Evolutionary conservation across 106 monocot species (phyloP), one percentile per base, ranked within the genome.

Genomic region (Xerophyta viscosa): DNA sequence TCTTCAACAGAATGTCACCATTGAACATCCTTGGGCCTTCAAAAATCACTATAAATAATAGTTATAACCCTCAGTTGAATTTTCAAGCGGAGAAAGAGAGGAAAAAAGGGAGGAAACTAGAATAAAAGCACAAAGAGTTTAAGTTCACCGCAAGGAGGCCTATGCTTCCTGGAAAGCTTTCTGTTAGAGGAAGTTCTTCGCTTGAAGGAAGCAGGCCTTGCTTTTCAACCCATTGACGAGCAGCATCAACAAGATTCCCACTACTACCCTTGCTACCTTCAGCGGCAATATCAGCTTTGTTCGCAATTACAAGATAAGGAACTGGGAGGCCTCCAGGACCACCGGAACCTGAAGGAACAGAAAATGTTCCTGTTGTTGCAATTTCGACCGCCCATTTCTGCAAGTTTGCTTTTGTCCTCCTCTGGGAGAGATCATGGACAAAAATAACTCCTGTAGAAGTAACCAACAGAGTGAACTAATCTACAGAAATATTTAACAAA

Each of bases 161-260:
- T 47, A 63, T 66, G 46, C 64, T 78, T 27, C 83, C 87, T 28
- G 87, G 87, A 50, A 93, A 93, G 24, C 71, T 75, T 51, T 81
- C 87, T 37, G 64, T 74, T 36, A 93, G 66, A 41, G 93, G 93
- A 65, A 93, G 76, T 58, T 87, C 87, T 70, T 87, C 87, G 48
- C 77, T 80, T 23, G 93, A 66, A 43, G 87, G 72, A 51, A 93
- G 87, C 29, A 93, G 62, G 52, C 87, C 93, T 31, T 93, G 83
- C 57, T 88, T 93, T 65, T 93, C 93, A 54, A 93, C 93, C 93
- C 93, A 93, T 19, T 84, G 83, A 33, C 93, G 73, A 64, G 93
- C 93, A 69, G 63, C 80, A 77, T 93, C 93, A 42, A 93, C 93
- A 54, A 93, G 87, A 75, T 93, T 93, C 20, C 93, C 93, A 70